Evolutionary conservation across 306 rosid species (phyloP), one percentile per base, ranked within the genome.

Genomic region (Quercus wislizeni): DNA sequence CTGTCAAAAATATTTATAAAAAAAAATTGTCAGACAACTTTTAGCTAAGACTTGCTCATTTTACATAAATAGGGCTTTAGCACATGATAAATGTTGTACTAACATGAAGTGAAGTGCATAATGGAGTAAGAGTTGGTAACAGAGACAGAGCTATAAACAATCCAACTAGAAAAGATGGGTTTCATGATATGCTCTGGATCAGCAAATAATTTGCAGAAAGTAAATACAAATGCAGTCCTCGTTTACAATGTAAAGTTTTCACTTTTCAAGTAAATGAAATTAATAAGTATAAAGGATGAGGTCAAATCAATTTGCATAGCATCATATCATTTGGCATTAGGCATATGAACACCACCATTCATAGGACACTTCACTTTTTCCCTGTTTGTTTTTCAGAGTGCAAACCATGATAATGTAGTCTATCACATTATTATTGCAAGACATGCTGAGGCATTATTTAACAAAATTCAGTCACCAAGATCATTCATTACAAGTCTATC

Each of bases 1-100:
- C 94, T 82, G 93, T 81, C 81, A 81, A 71, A 81, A 82, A 62
- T 65, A 68, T 43, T 38, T 38, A 7, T 0, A 21, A 55, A 73
- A 62, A 74, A 62, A 74, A 55, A 64, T 21, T 46, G 78, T 92
- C 83, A 90, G 75, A 69, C 27, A 76, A 55, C 10, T 77, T 77
- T 1, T 63, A 56, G 69, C 55, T 35, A 55, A 27, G 51, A 49
- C 21, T 56, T n/a, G 35, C 67, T 65, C 61, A 78, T 54, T 73
- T 55, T 79, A 76, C 52, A 75, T 75, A 73, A 55, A 76, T 57
- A 3, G 76, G 55, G 83, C 52, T 77, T 72, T 23, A 43, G 78
- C 35, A 65, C 33, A 65, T 52, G 49, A 67, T 68, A 58, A 10
- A 58, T 14, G 61, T 25, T 57, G 23, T 59, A 59, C 25, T 59